Conservation (phyloP, 2,329 filamentous ascomycete species). For the Xylaria sp. region DNA sequence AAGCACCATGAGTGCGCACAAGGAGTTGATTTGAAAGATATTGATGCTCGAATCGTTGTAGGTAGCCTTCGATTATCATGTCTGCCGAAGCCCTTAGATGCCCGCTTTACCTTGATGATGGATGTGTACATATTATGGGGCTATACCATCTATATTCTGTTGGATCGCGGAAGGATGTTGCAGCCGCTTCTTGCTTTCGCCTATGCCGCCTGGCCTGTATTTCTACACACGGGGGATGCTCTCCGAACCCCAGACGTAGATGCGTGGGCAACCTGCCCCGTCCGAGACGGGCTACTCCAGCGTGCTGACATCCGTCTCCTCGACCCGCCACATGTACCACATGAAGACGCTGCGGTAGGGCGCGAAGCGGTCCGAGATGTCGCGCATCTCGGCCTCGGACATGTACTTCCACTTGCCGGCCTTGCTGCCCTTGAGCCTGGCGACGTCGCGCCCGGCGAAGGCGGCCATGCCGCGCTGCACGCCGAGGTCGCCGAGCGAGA, state of each 20-base stretch:
- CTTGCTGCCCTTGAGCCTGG: conserved; percentile 71
- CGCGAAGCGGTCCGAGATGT: conserved; percentile 75
- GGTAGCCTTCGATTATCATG: too few species aligned
- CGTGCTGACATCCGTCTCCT: conserved; percentile 73
- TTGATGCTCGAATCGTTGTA: too few species aligned
- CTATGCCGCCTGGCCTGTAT: not conserved
- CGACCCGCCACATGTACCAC: conserved; percentile 97
- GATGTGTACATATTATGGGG: too few species aligned
- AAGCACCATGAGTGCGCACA: too few species aligned
- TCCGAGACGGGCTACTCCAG: conserved; percentile 45
- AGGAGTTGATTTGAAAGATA: too few species aligned
- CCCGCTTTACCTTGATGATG: too few species aligned
- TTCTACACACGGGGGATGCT: not conserved
- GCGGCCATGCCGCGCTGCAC: conserved; percentile 94
- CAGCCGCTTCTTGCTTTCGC: not conserved
- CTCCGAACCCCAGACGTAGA: too few species aligned
- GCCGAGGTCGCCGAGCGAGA: conserved; percentile 87
- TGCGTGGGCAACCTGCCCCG: not conserved
- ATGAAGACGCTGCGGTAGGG: conserved; percentile 93
- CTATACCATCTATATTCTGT: too few species aligned
- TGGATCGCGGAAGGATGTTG: too few species aligned
- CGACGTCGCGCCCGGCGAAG: conserved; percentile 80
- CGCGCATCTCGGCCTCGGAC: conserved; percentile 88
- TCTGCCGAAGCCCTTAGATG: too few species aligned
- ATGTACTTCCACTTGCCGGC: conserved; percentile 98